Base-by-base conservation (phyloP, 495 filamentous ascomycete species). In the Paragyromitra xinjiangensis region DNA sequence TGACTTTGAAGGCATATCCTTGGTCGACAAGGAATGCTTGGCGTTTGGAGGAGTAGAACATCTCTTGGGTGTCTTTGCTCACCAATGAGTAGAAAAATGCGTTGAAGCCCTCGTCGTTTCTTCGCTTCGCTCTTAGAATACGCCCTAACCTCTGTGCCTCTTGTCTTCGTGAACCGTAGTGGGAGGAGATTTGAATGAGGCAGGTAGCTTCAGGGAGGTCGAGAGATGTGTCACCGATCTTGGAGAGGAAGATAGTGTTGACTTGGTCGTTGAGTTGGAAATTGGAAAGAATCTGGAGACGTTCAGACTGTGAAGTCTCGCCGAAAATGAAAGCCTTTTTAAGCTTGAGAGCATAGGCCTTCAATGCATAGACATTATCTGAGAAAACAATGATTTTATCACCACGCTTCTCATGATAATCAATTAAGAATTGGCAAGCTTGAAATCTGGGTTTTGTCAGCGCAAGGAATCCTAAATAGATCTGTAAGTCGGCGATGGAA, bases 381-480 rank as follows among this genome's bases (percentile, higher is more conserved):
- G 94, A 97, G 84, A 98, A 99, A 69, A 99, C 96, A 77, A 99
- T 98, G 81, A 98, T 92, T 83, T 99, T 99, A 87, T 99, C 95
- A 4, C 96, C 95, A 66, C 95, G 90, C 64, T 90, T 90, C 84
- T 99, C 95, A 85, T 99, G 95, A 84, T 95, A 98, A 84, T 98
- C 92, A 81, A 99, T 99, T 7, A 99, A 88, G 44, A 71, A 71
- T 44, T 71, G 68, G 53, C 55, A 58, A 8, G 94, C 94, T 83
- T 99, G 95, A 84, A 98, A 81, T 63, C 73, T 79, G 66, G 37
- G n/a, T 7, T 53, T 51, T 39, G 55, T 74, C 55, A 78, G 59
- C 58, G 45, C 48, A 55, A 63, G 16, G 29, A 6, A 14, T 16
- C 9, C 24, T n/a, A 8, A 53, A 73, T 6, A 6, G 73, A 26